These are phyloP conservation scores for Panellus pusillus DNA, from an alignment of 768 basidiomycete genomes.

Conservation along the genomic window DNA sequence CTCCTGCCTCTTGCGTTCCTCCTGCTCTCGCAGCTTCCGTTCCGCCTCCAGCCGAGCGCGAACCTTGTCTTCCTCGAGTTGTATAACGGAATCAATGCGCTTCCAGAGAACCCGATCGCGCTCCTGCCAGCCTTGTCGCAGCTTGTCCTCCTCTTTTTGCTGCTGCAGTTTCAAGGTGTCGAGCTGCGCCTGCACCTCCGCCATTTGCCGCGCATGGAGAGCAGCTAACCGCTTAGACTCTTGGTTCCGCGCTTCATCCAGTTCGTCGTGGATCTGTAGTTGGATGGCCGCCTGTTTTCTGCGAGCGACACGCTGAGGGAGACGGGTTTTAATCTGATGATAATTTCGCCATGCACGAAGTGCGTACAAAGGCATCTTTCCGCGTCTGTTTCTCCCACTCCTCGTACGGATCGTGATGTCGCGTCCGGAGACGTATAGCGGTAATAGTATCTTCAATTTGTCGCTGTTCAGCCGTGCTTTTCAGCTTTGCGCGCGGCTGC, in stretches of 20 bases:
- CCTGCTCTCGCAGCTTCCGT: conserved; percentile 47
- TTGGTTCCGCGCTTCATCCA: conserved; percentile 39
- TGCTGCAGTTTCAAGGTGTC: conserved; percentile 42
- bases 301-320: conserved; percentile 42
- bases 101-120: conserved; percentile 56
- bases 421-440: conserved; percentile 50
- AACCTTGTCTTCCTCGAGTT: conserved; percentile 60
- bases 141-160: conserved; percentile 44
- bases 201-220: conserved; percentile 49
- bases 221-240: conserved; percentile 37
- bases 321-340: neutral
- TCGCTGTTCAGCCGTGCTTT: conserved; percentile 40
- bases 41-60: conserved; percentile 56
- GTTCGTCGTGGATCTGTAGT: conserved; percentile 39
- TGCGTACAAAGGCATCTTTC: conserved; percentile 51
- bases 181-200: conserved; percentile 50
- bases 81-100: conserved; percentile 63
- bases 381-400: conserved; percentile 56
- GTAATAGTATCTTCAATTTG: conserved; percentile 51
- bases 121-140: conserved; percentile 49
- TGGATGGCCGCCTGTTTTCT: conserved; percentile 39
- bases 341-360: neutral
- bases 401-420: conserved; percentile 57
- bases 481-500: conserved; percentile 29
- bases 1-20: conserved; percentile 45